These are phyloP conservation scores for Zea luxurians DNA, from an alignment of 176 grass and related monocot genomes.

Conservation along the genomic window DNA sequence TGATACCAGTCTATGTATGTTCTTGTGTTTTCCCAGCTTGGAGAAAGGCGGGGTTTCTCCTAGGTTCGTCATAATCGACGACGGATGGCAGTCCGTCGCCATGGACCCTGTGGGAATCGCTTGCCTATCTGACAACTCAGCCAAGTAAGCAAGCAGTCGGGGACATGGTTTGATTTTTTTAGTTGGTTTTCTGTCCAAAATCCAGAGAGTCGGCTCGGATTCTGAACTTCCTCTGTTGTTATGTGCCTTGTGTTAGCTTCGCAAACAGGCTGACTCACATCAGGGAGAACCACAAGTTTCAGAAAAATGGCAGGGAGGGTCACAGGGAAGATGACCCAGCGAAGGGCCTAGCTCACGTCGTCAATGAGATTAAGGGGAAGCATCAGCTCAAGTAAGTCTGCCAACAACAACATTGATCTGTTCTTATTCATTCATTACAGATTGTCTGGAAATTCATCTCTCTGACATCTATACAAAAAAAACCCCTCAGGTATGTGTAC, in stretches of 20 bases:
- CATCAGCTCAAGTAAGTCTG: constrained; percentile 52
- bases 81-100: constrained; percentile 71
- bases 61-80: constrained; percentile 83
- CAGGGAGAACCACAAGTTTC: constrained; percentile 89
- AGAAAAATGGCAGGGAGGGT: constrained; percentile 67
- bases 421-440: not conserved
- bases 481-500: constrained; percentile 64
- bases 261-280: constrained; percentile 88
- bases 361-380: constrained; percentile 69
- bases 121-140: constrained; percentile 55
- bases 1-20: not conserved
- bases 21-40: constrained; percentile 37
- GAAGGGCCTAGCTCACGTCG: constrained; percentile 59
- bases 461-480: not conserved
- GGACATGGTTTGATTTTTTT: too few species aligned
- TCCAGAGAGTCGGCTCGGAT: not conserved
- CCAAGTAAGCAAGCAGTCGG: constrained; percentile 62
- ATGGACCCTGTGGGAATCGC: constrained; percentile 66
- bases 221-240: constrained; percentile 26
- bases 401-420: too few species aligned
- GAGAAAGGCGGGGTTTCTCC: constrained; percentile 62
- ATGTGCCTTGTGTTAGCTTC: constrained; percentile 51
- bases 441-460: constrained; percentile 5
- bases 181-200: not conserved
- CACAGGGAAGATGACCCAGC: constrained; percentile 58